A percentile compares a stretch with the other conserved stretches of the same genome.
Conservation (phyloP, 495 filamentous ascomycete species). For the Hypomontagnella submonticulosa region DNA sequence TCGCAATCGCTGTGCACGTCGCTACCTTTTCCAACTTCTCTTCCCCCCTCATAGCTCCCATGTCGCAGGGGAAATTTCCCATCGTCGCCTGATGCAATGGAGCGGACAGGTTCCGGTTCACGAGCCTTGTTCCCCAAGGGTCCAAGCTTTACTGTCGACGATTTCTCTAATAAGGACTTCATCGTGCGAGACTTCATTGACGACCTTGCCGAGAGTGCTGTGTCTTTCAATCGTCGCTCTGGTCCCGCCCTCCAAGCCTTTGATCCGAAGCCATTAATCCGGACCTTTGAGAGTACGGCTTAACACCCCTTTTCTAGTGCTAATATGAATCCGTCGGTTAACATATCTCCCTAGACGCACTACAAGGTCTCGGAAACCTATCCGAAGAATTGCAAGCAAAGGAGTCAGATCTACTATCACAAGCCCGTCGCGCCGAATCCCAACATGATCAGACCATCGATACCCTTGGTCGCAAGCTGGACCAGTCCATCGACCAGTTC, state of each 20-base stretch:
- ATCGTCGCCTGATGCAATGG: slow-evolving; percentile 48
- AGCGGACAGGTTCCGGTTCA: slow-evolving; percentile 57
- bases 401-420: slow-evolving; percentile 89
- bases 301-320: not conserved
- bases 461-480: slow-evolving; percentile 84
- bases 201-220: slow-evolving; percentile 83
- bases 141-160: slow-evolving; percentile 84
- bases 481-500: slow-evolving; percentile 89
- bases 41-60: slow-evolving; percentile 5
- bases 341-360: slow-evolving; percentile 61
- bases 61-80: slow-evolving; percentile 11
- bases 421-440: slow-evolving; percentile 88
- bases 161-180: slow-evolving; percentile 92
- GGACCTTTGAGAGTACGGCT: slow-evolving; percentile 84
- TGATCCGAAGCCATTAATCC: slow-evolving; percentile 96
- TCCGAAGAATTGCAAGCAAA: slow-evolving; percentile 85
- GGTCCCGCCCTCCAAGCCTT: slow-evolving; percentile 77
- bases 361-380: slow-evolving; percentile 79
- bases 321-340: slow-evolving; percentile 29
- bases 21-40: not conserved
- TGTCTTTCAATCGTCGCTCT: slow-evolving; percentile 79
- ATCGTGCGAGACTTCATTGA: slow-evolving; percentile 99
- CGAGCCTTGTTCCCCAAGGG: slow-evolving; percentile 80
- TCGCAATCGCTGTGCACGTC: slow-evolving; percentile 2
- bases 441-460: slow-evolving; percentile 92